A percentile compares a stretch with the other conserved stretches of the same genome.
phyloP scores from a whole-genome alignment of 2,329 filamentous ascomycete genomes.

The Xylaria sp. region DNA sequence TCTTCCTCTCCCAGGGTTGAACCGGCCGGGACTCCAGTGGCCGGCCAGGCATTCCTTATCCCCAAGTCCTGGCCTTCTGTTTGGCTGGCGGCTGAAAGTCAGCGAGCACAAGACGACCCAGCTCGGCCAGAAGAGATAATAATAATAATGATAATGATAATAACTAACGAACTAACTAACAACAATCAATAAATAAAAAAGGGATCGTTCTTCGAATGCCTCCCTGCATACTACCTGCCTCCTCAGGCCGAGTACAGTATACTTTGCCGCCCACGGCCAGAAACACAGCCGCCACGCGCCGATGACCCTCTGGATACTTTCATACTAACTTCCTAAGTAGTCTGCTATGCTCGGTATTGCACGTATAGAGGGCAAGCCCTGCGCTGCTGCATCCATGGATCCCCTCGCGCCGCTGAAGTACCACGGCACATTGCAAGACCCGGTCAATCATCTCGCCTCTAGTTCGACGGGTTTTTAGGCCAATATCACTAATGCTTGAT shows the following conservation, averaged over 20 bases:
- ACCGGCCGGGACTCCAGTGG: conserved; percentile 16
- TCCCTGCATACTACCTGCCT: conserved; percentile 35
- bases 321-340: background rate
- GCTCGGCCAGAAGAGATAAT: conserved; percentile 15
- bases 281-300: conserved; percentile 34
- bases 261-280: conserved; percentile 32
- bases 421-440: conserved; percentile 35
- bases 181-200: conserved; percentile 25
- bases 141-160: background rate
- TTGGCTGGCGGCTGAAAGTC: conserved; percentile 14
- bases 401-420: conserved; percentile 24
- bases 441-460: conserved; percentile 39
- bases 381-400: conserved; percentile 21
- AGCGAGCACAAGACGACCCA: conserved; percentile 14
- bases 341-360: conserved; percentile 12
- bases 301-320: conserved; percentile 11
- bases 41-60: conserved; percentile 31
- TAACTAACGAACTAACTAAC: background rate
- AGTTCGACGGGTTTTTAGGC: conserved; percentile 40
- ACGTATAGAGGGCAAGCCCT: conserved; percentile 22
- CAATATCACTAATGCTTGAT: conserved; percentile 42
- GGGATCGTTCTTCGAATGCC: conserved; percentile 11
- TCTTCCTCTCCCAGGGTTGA: conserved; percentile 8
- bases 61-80: conserved; percentile 17
- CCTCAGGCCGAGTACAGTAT: conserved; percentile 32